Percentiles rank a stretch among this genome's conserved stretches.
Evolutionary conservation across 306 rosid genomes (phyloP).

Genomic region (Acacia melanoxylon): DNA sequence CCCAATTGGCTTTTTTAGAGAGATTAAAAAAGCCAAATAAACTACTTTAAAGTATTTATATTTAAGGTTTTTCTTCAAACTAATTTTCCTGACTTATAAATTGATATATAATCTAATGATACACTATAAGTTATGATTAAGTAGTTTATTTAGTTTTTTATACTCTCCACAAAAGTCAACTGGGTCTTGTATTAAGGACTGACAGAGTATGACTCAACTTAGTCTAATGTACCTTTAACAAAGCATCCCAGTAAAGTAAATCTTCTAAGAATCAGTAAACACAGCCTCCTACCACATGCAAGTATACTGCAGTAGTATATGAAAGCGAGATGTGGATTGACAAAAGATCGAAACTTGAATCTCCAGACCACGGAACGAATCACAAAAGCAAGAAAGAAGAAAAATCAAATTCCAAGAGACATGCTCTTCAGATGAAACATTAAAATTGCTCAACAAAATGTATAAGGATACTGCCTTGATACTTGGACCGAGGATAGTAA

Average conservation of each 20-base stretch:
- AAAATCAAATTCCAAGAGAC: not conserved
- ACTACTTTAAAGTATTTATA: too few relatives aligned
- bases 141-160: too few relatives aligned
- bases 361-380: not conserved
- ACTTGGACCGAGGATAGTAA: constrained; percentile 96
- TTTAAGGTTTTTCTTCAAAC: too few relatives aligned
- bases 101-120: too few relatives aligned
- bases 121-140: too few relatives aligned
- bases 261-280: not conserved
- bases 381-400: constrained; percentile 16
- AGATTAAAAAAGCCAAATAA: too few relatives aligned
- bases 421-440: constrained; percentile 3
- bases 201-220: not conserved
- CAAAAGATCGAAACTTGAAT: not conserved
- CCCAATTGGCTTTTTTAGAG: too few relatives aligned
- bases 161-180: too few relatives aligned
- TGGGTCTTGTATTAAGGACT: too few relatives aligned
- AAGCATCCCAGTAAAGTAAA: not conserved
- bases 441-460: not conserved
- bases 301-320: not conserved
- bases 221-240: not conserved
- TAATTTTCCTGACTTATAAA: too few relatives aligned
- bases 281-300: not conserved
- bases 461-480: constrained; percentile 99
- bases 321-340: not conserved